Base-by-base conservation (phyloP, 2,329 filamentous ascomycete genomes). In the Dactylellina leptospora region DNA sequence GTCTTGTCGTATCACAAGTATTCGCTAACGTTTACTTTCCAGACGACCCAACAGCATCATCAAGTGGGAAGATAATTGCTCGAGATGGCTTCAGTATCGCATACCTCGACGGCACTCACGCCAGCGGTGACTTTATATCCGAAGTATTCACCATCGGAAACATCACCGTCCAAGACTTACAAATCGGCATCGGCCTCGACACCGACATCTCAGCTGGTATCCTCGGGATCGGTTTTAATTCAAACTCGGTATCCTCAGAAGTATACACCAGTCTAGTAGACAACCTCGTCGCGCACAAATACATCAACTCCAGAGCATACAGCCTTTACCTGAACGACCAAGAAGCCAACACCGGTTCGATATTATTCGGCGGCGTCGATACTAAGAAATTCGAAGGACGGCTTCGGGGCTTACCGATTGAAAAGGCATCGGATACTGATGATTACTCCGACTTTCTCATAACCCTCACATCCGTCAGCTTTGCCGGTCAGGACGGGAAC, bases 341-440 rank as follows among this genome's bases (percentile, higher is more conserved):
- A 77, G 82, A 85, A 59, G 83, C 89, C 0, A 87, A 84, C 68
- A 88, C 84, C 0, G 90, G 90, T 40, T 88, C 82, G 74, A 88
- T 93, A 68, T 82, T 93, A 0, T 95, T 93, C 75, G 91, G 90
- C 40, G 90, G 90, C 18, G 86, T 93, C 70, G 90, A 93, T 78
- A 90, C 86, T 0, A 85, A 84, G 68, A 93, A 93, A 78, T 95
- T 87, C 79, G 77, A 80, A 1, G 90, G 89, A 23, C 78, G 82
- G 2, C 82, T 95, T 22, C 78, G 86, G 66, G 90, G 88, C 0
- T 79, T 93, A 0, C 90, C 91, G 1, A 82, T 93, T 58, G 84
- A 90, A 76, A 80, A 78, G 40, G 75, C 78, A 48, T 33, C 80
- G 66, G 79, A 82, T 36, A 77, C 79, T 22, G 84, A 84, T 30